Evolutionary conservation across 192 early-diverging fungal species (phyloP).

Genomic region (Linnemannia schmuckeri): DNA sequence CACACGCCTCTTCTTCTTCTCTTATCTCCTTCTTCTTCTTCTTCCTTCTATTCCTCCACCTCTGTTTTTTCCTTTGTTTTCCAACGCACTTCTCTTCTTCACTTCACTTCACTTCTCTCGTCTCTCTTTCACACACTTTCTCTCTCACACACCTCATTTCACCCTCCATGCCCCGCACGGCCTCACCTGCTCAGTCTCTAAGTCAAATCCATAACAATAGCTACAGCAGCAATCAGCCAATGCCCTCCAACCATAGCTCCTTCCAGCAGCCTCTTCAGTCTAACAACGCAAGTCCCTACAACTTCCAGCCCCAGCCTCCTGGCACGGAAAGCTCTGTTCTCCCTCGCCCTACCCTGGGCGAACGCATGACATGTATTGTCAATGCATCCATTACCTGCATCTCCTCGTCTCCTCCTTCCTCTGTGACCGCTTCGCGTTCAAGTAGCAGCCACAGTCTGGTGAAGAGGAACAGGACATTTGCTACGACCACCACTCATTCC

Average conservation of each 20-base stretch:
- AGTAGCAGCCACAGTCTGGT: slow-evolving; percentile 12
- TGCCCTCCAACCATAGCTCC: slow-evolving; percentile 39
- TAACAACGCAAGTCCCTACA: slow-evolving; percentile 1
- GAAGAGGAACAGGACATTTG: not conserved
- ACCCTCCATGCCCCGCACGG: slow-evolving; percentile 17
- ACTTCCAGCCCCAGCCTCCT: slow-evolving; percentile 21
- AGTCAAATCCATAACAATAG: slow-evolving; percentile 20
- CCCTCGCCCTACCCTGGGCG: slow-evolving; percentile 46
- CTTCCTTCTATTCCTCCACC: not conserved
- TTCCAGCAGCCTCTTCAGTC: not conserved
- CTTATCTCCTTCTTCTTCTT: not conserved
- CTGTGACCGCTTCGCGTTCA: slow-evolving; percentile 26
- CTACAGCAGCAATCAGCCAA: slow-evolving; percentile 5
- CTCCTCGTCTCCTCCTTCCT: slow-evolving; percentile 2
- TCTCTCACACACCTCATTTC: not conserved
- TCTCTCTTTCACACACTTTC: not conserved
- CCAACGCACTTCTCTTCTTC: not conserved
- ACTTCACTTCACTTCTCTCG: not conserved
- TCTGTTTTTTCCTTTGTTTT: not conserved
- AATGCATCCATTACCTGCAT: slow-evolving; percentile 54
- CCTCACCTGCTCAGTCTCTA: slow-evolving; percentile 18
- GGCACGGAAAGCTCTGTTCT: slow-evolving; percentile 17
- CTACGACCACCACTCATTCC: not conserved
- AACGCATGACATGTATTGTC: slow-evolving; percentile 56
- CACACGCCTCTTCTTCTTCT: not conserved